Conservation (phyloP, 257 asterid genomes). For the Fraxinus anomala region DNA sequence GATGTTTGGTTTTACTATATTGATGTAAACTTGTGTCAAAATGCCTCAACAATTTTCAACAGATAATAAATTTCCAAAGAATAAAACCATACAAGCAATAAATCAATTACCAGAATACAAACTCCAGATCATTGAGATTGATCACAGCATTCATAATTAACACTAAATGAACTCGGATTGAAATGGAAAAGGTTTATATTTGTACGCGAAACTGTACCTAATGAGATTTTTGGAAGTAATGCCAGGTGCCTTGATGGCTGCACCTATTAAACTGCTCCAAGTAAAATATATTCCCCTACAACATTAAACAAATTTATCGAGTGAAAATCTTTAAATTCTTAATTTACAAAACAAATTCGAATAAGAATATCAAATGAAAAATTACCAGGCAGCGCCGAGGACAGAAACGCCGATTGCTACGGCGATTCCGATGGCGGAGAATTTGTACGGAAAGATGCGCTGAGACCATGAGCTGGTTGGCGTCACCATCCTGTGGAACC, state of each 20-base stretch:
- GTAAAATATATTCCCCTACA: constrained; percentile 56
- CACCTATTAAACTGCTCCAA: constrained; percentile 58
- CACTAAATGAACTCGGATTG: background rate
- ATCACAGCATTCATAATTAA: no score
- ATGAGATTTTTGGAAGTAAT: constrained; percentile 55
- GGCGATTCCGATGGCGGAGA: constrained; percentile 28
- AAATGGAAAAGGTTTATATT: background rate
- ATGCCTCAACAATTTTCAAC: no score
- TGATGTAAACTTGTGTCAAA: no score
- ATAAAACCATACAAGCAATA: no score
- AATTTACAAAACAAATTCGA: no score
- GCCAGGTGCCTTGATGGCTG: constrained; percentile 60
- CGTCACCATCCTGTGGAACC: background rate
- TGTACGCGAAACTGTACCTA: constrained; percentile 27
- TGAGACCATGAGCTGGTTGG: constrained; percentile 32
- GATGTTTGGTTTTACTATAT: no score
- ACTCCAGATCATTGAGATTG: background rate
- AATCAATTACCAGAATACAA: background rate
- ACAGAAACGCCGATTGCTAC: constrained; percentile 36
- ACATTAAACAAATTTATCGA: background rate
- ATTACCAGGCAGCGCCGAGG: constrained; percentile 39
- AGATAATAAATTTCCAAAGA: no score
- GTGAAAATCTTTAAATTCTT: no score
- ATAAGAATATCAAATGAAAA: no score
- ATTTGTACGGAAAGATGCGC: constrained; percentile 32